These are phyloP conservation scores for Penicillium sp. DNA, from an alignment of 2,329 filamentous ascomycete genomes.

Conservation along the genomic window DNA sequence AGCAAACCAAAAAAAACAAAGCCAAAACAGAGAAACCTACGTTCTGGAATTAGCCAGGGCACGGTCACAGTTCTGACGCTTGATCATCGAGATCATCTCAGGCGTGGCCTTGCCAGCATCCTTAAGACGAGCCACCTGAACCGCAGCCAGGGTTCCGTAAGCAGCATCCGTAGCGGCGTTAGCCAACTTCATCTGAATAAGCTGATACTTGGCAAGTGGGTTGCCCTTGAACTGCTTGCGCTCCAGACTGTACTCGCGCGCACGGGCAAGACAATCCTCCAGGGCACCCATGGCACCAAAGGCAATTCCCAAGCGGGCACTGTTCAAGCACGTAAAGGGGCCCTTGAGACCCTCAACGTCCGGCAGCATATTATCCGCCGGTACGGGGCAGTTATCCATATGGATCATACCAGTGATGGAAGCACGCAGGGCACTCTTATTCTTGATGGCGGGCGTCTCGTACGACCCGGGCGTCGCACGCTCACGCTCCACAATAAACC, in stretches of 20 bases:
- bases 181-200: constrained; percentile 95
- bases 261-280: constrained; percentile 82
- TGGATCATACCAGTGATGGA: constrained; percentile 98
- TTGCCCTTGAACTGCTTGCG: constrained; percentile 95
- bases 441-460: constrained; percentile 86
- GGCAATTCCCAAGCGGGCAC: constrained; percentile 87
- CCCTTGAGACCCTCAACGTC: constrained; percentile 81
- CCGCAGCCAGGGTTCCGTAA: constrained; percentile 83
- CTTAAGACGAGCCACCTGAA: constrained; percentile 90
- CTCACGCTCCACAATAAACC: constrained; percentile 83
- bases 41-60: constrained; percentile 75
- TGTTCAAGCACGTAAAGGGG: constrained; percentile 93
- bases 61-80: constrained; percentile 94
- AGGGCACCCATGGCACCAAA: constrained; percentile 91
- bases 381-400: constrained; percentile 84
- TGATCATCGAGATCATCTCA: constrained; percentile 97
- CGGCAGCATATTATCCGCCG: constrained; percentile 90
- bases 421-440: constrained; percentile 91
- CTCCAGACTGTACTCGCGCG: constrained; percentile 85
- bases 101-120: constrained; percentile 83
- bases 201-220: constrained; percentile 91
- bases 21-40: constrained; percentile 38
- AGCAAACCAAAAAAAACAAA: background rate
- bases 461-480: constrained; percentile 84
- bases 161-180: constrained; percentile 89